These are phyloP conservation scores for Penicillium sp. DNA, from an alignment of 2,329 filamentous ascomycete genomes.

Conservation along the genomic window DNA sequence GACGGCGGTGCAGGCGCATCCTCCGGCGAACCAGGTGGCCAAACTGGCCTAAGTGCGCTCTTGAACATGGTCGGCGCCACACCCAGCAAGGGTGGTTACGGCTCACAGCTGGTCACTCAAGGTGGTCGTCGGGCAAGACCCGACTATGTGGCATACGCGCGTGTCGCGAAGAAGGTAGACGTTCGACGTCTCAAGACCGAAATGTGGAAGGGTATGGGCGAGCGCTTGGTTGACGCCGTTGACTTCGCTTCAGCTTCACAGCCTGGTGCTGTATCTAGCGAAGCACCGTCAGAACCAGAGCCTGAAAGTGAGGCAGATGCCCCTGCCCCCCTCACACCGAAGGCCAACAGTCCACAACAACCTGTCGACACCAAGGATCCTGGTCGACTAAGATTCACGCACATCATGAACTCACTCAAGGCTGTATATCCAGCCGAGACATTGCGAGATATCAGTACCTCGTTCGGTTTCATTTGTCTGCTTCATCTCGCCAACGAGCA, in stretches of 20 bases:
- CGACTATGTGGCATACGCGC: slow-evolving; percentile 67
- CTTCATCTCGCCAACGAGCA: slow-evolving; percentile 92
- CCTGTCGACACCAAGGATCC: slow-evolving; percentile 44
- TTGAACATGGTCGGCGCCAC: slow-evolving; percentile 43
- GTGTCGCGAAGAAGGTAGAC: slow-evolving; percentile 68
- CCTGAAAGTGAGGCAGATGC: slow-evolving; percentile 29
- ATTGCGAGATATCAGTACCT: slow-evolving; percentile 94
- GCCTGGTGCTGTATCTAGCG: slow-evolving; percentile 25
- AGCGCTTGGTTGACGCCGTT: slow-evolving; percentile 39
- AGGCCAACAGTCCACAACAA: slow-evolving; percentile 27
- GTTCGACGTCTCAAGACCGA: slow-evolving; percentile 65
- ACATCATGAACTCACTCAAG: slow-evolving; percentile 87
- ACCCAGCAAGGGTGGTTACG: slow-evolving; percentile 56
- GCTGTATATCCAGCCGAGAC: slow-evolving; percentile 79
- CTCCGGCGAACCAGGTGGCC: slow-evolving; percentile 34
- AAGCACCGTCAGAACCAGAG: slow-evolving; percentile 19
- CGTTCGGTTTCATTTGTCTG: slow-evolving; percentile 87
- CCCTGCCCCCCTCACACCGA: slow-evolving; percentile 38
- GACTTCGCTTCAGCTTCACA: slow-evolving; percentile 34
- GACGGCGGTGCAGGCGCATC: slow-evolving; percentile 36
- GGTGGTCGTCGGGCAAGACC: slow-evolving; percentile 59
- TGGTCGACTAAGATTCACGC: slow-evolving; percentile 75
- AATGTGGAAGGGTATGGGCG: slow-evolving; percentile 65
- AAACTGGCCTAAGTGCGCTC: slow-evolving; percentile 41
- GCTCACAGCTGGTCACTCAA: slow-evolving; percentile 63